phyloP scores from a whole-genome alignment of 2,329 filamentous ascomycete genomes.

The Elsinoe perseae region DNA sequence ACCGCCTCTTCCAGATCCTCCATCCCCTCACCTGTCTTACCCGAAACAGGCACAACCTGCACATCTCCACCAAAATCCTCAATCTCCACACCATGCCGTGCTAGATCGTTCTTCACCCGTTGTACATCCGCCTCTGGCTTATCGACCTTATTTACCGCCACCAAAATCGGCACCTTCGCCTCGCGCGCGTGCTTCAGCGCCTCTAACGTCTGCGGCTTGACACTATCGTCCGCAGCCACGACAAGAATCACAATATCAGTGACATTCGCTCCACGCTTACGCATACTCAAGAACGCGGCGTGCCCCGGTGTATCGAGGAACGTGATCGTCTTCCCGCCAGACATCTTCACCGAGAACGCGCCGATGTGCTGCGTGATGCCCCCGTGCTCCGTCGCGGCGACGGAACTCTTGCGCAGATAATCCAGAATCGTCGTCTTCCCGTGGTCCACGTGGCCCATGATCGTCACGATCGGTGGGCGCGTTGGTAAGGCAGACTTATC shows the following conservation, averaged over 20 bases:
- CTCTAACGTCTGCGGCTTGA: conserved; percentile 94
- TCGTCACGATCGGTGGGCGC: conserved; percentile 89
- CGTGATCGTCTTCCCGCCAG: conserved; percentile 77
- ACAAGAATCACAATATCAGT: conserved; percentile 96
- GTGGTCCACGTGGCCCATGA: conserved; percentile 99
- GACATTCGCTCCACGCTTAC: conserved; percentile 86
- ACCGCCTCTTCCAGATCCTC: conserved; percentile 85
- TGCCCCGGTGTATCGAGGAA: conserved; percentile 97
- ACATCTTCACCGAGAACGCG: conserved; percentile 85
- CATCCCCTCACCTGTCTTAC: conserved; percentile 91
- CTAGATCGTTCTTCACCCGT: conserved; percentile 79
- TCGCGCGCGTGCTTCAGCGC: conserved; percentile 86
- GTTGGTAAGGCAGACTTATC: conserved; percentile 61
- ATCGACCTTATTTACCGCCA: conserved; percentile 96
- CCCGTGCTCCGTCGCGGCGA: conserved; percentile 85
- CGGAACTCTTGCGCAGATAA: conserved; percentile 83
- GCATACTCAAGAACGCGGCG: conserved; percentile 91
- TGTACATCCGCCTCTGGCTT: conserved; percentile 75
- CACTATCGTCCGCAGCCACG: conserved; percentile 92
- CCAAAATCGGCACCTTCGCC: conserved; percentile 88
- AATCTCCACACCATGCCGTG: conserved; percentile 74
- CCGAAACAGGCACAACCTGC: conserved; percentile 83
- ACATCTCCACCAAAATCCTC: conserved; percentile 94
- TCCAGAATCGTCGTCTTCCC: conserved; percentile 96
- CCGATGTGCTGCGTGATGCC: conserved; percentile 98